Conservation (phyloP, 179 eudicot genomes). For the Beta macrorhiza region DNA sequence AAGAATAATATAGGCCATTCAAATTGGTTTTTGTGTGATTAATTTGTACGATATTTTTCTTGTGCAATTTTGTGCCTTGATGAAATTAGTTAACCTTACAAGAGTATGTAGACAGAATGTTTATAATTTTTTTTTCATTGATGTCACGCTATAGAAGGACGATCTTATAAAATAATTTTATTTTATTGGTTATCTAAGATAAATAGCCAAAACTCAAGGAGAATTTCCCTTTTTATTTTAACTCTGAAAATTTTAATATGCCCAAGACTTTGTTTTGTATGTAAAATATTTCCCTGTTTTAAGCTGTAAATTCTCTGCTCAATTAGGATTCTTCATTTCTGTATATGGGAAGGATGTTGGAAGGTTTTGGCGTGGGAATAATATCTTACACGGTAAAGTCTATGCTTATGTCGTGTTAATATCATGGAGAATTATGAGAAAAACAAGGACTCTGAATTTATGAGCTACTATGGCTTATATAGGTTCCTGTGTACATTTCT, state of each 20-base stretch:
- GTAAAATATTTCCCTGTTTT: neutral
- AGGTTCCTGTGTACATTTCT: constrained; percentile 98
- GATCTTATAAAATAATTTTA: too few species aligned
- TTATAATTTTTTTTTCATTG: too few species aligned
- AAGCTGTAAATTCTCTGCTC: constrained; percentile 14
- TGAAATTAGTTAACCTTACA: too few species aligned
- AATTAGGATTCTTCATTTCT: constrained; percentile 80
- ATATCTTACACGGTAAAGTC: constrained; percentile 72
- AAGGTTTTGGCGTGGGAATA: constrained; percentile 95
- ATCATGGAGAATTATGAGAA: neutral
- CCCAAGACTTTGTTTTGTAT: neutral
- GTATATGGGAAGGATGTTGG: constrained; percentile 94
- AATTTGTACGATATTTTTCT: too few species aligned
- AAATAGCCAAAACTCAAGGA: too few species aligned
- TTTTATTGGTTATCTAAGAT: too few species aligned
- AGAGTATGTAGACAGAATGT: too few species aligned
- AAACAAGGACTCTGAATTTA: neutral
- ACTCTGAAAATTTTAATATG: neutral
- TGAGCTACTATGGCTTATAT: constrained; percentile 17
- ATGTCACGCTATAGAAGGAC: too few species aligned
- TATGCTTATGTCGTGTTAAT: neutral
- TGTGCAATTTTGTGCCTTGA: too few species aligned
- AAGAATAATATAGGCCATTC: too few species aligned
- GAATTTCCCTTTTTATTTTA: neutral
- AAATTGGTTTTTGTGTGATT: too few species aligned